Base-by-base conservation (phyloP, 2,329 filamentous ascomycete genomes). In the Fusarium euwallaceae region DNA sequence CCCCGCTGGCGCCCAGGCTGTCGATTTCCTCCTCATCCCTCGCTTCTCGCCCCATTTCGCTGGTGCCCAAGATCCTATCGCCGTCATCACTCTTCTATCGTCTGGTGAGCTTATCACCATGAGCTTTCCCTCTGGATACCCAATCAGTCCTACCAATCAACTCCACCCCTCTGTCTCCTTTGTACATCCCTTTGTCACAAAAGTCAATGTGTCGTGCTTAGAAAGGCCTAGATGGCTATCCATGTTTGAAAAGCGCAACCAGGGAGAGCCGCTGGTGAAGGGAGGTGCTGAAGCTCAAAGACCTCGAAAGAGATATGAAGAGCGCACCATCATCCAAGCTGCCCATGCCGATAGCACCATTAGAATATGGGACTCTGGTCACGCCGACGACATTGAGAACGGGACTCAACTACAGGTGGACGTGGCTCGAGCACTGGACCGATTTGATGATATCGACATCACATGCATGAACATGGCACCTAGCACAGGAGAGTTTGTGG, bases 321-420 rank as follows among this genome's bases (percentile, higher is more conserved):
- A 92, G 70, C 90, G 97, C 58, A 97, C 95, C 67, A 90, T 98
- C 53, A 89, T 98, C 8, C 93, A 96, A 71, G 94, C 94, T 6
- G 93, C 95, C 0, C 96, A 99, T 81, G 95, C 93, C 4, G 97
- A 99, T 82, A 95, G 95, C 63, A 97, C 94, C 0, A 87, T 99
- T n/a, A 89, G 95, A 36, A 86, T 98, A 8, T 99, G 95, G 95
- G 97, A 99, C 82, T 91, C 93, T 22, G 97, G 97, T 0, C 94
- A 97, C 78, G 94, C 91, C 16, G 97, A 99, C 80, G 94, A 98
- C 78, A 93, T 99, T 61, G 97, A 99, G 82, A 98, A 98, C 78
- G 88, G 91, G 14, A 87, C 88, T 5, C 88, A 94, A 63, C 85
- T 98, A 27, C 96, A 99, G 83, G 91, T 97, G 7, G 96, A 99